Evolutionary conservation across 306 rosid species (phyloP), one percentile per base, ranked within the genome.

Genomic region (Erythrophleum fordii): DNA sequence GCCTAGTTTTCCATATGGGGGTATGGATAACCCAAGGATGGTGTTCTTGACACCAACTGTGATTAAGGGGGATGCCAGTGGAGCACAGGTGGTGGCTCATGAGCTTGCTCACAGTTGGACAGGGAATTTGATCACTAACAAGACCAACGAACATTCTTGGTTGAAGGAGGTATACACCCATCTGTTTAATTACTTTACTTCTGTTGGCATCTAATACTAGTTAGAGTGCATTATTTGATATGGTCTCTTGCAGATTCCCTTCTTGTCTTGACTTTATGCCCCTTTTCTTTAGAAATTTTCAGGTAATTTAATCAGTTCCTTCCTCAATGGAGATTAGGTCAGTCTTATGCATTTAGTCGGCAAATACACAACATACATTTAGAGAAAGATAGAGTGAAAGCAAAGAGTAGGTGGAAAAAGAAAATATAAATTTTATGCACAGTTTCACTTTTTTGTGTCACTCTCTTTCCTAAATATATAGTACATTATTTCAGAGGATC

Each of bases 21-120:
- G 98, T 0, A 95, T 95, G 99, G 99, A 95, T 91, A 95, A 95
- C 78, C 99, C 99, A 3, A 91, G 92, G 86, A 93, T 95, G 97
- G 90, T 86, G 77, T 95, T 95, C 85, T 85, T 95, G 89, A 89
- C 99, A 0, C 98, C 99, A 0, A 95, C 97, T n/a, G 96, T 95
- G 69, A 85, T 95, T 16, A 93, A 90, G 31, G 99, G 98, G 2
- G 98, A 95, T 28, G 90, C 93, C 0, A 89, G 89, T 16, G 98
- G 99, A 3, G 96, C 98, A 0, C 99, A 87, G 85, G 87, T 95
- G 29, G 99, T 95, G 80, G 99, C 97, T 44, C 99, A 93, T 29
- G 98, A 93, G 66, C 96, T 95, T 78, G 98, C 97, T 45, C 99
- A 95, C 62, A 95, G 99, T 77, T 93, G 99, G 97, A 95, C 99